These are phyloP conservation scores for Xylaria grammica DNA, from an alignment of 495 filamentous ascomycete species.

Conservation along the genomic window DNA sequence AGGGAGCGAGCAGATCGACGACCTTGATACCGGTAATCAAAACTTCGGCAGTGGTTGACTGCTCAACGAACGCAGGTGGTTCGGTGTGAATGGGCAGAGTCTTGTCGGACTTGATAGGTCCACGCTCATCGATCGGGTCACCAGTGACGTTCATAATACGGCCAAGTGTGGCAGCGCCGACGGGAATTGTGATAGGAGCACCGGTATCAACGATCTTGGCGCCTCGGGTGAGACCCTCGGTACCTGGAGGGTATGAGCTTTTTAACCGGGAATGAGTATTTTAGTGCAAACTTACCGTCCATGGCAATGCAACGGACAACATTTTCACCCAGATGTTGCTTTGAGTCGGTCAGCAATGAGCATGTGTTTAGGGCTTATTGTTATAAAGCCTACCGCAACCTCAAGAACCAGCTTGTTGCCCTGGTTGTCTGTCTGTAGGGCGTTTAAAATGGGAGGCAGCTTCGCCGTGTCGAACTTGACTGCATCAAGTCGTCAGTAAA, in stretches of 20 bases:
- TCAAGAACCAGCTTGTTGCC: constrained; percentile 95
- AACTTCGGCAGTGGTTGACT: constrained; percentile 94
- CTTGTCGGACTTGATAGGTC: constrained; percentile 92
- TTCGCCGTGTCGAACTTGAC: constrained; percentile 94
- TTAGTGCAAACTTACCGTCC: constrained; percentile 78
- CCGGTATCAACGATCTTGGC: constrained; percentile 84
- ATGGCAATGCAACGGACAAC: constrained; percentile 99
- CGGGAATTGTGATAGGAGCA: constrained; percentile 94
- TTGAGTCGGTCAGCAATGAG: constrained; percentile 46
- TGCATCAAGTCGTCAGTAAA: constrained; percentile 38
- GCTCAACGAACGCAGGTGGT: constrained; percentile 85
- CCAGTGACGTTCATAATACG: constrained; percentile 99
- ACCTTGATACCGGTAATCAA: constrained; percentile 99
- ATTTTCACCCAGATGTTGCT: constrained; percentile 99
- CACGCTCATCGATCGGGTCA: constrained; percentile 99
- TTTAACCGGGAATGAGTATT: constrained; percentile 21
- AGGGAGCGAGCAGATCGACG: constrained; percentile 96
- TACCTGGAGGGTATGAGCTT: constrained; percentile 67
- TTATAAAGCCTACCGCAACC: constrained; percentile 78
- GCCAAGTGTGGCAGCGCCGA: constrained; percentile 91
- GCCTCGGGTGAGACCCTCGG: constrained; percentile 97
- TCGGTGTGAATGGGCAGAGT: constrained; percentile 91
- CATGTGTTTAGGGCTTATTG: constrained; percentile 20
- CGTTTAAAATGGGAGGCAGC: constrained; percentile 97
- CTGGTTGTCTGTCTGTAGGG: constrained; percentile 86